These are phyloP conservation scores for Rostrohypoxylon terebratum DNA, from an alignment of 495 filamentous ascomycete species.

Conservation along the genomic window DNA sequence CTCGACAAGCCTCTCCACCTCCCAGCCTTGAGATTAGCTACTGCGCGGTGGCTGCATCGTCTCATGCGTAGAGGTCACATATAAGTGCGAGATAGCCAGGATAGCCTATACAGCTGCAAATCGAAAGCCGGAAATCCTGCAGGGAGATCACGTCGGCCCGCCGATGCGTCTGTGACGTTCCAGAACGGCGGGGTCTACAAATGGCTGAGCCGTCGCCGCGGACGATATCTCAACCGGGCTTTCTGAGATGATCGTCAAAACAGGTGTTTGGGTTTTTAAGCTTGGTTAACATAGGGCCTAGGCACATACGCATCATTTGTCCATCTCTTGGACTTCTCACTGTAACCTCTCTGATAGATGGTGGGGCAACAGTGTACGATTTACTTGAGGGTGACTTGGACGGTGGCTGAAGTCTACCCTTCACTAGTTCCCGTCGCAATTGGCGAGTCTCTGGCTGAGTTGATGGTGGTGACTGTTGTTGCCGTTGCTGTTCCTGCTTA, in stretches of 20 bases:
- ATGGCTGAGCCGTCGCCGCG: conserved; percentile 53
- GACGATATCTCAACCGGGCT: conserved; percentile 50
- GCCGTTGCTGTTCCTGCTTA: conserved; percentile 1
- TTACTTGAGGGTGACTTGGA: conserved; percentile 30
- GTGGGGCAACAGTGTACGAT: conserved; percentile 52
- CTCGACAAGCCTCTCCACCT: conserved; percentile 19
- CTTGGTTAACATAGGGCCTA: conserved; percentile 4
- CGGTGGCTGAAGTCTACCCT: conserved; percentile 44
- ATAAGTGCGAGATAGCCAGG: neutral
- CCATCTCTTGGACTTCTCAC: conserved; percentile 41
- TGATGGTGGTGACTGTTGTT: conserved; percentile 19
- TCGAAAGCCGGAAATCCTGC: conserved; percentile 1
- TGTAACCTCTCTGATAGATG: conserved; percentile 51
- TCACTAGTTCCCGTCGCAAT: conserved; percentile 36
- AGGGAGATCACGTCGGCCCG: conserved; percentile 19
- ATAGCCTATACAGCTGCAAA: conserved; percentile 10
- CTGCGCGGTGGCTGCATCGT: neutral
- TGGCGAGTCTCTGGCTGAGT: conserved; percentile 12
- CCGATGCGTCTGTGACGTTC: conserved; percentile 38
- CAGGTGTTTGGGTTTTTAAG: conserved; percentile 25
- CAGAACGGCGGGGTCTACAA: conserved; percentile 55
- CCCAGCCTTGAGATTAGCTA: conserved; percentile 18
- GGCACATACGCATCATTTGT: conserved; percentile 37
- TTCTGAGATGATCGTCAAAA: conserved; percentile 33
- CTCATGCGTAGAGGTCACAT: conserved; percentile 2